These are phyloP conservation scores for Parafenestella ontariensis DNA, from an alignment of 2,329 filamentous ascomycete species.

Conservation along the genomic window DNA sequence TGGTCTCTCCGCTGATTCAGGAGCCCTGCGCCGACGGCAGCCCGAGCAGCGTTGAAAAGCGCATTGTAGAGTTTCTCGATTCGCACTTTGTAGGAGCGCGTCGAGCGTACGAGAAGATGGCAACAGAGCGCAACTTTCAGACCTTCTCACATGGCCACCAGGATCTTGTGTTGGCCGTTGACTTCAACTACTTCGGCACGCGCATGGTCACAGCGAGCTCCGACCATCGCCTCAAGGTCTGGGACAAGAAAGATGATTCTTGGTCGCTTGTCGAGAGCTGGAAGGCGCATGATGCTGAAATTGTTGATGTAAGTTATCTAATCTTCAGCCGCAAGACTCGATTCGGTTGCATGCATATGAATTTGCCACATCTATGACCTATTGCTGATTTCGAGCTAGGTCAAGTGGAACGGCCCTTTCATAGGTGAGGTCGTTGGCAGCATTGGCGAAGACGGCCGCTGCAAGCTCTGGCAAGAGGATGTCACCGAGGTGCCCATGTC, in stretches of 20 bases:
- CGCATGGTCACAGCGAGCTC: slow-evolving; percentile 90
- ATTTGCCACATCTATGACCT: slow-evolving; percentile 21
- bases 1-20: slow-evolving; percentile 42
- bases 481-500: slow-evolving; percentile 75
- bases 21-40: slow-evolving; percentile 44
- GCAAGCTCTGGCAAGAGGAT: slow-evolving; percentile 94
- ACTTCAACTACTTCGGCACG: slow-evolving; percentile 92
- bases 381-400: slow-evolving; percentile 57
- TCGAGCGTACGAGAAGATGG: slow-evolving; percentile 43
- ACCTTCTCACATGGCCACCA: slow-evolving; percentile 77
- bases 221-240: slow-evolving; percentile 91
- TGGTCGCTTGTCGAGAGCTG: slow-evolving; percentile 88
- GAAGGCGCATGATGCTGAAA: slow-evolving; percentile 88
- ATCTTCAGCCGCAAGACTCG: slow-evolving; percentile 20
- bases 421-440: slow-evolving; percentile 88
- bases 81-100: slow-evolving; percentile 37
- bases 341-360: slow-evolving; percentile 25
- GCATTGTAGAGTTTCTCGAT: slow-evolving; percentile 36
- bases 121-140: slow-evolving; percentile 51
- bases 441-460: slow-evolving; percentile 86
- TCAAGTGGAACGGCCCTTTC: slow-evolving; percentile 92
- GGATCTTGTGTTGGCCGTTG: slow-evolving; percentile 82
- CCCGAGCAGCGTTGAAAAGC: slow-evolving; percentile 30
- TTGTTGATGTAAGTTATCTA: slow-evolving; percentile 73
- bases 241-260: slow-evolving; percentile 77